phyloP scores from a whole-genome alignment of 768 basidiomycete genomes.

The Daedalea quercina region DNA sequence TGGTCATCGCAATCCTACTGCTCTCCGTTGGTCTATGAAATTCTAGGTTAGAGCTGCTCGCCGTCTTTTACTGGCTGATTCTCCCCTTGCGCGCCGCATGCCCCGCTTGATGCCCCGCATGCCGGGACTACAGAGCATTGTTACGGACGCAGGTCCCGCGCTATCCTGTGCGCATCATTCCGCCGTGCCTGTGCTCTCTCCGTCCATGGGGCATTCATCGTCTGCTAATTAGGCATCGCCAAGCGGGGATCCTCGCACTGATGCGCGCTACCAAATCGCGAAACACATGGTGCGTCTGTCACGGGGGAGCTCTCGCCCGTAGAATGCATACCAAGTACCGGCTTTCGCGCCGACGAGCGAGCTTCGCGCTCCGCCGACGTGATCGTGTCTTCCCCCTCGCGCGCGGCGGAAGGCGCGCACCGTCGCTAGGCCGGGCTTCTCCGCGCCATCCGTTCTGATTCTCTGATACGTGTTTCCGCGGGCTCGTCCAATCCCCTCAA shows the following conservation, averaged over 20 bases:
- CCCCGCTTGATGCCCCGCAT: no score
- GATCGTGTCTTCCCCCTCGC: neutral
- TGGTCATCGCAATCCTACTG: no score
- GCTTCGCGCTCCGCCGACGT: neutral
- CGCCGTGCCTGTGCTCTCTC: no score
- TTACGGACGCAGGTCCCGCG: no score
- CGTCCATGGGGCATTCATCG: no score
- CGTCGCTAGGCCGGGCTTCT: neutral
- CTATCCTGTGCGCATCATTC: no score
- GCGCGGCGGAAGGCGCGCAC: neutral
- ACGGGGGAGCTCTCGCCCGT: neutral
- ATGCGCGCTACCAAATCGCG: neutral
- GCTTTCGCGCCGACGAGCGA: neutral
- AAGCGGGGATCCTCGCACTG: neutral
- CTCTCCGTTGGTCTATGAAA: no score
- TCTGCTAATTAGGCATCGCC: neutral
- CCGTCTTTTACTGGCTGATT: no score
- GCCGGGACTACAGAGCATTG: no score
- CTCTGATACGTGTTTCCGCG: neutral
- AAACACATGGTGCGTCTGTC: neutral
- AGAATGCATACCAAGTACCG: neutral
- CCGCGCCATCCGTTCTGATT: neutral
- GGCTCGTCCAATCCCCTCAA: neutral
- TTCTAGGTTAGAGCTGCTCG: no score
- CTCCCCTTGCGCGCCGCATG: no score